Base-by-base conservation (phyloP, 495 filamentous ascomycete genomes). In the Opeltia flavorubescens region DNA sequence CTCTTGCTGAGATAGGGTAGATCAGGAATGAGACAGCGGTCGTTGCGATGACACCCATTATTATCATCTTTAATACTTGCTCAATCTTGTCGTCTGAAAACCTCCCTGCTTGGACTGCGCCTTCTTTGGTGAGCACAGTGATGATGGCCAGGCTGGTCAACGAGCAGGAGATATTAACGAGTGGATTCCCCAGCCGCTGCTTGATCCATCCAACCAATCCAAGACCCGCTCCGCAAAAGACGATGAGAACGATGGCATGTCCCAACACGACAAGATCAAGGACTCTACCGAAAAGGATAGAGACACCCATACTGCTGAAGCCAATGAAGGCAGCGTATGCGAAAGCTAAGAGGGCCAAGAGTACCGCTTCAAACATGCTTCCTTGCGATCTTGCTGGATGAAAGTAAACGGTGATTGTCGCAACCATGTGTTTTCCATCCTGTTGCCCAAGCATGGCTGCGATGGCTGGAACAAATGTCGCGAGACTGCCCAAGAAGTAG, bases 351-450 rank as follows among this genome's bases (percentile, higher is more conserved):
- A 84, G 60, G 3, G 89, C 87, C 50, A 89, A 83, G n/a, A 94
- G 59, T 23, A 83, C 78, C 5, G 89, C 89, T 59, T 94, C 83
- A 47, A 80, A 77, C 88, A 94, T 95, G 61, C 85, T 88, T 4
- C 91, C 91, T 36, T 81, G 77, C 17, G 86, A 81, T 49, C 91
- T 71, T 11, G 89, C 86, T n/a, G 91, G 89, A 62, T 98, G 89
- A 63, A 96, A 98, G 55, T 95, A 98, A 8, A 95, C 89, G 17
- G 84, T 86, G 41, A 94, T 76, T 2, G 88, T 93, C 40, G 87
- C 85, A 31, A 94, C 89, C 67, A 96, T 80, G 63, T 96, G 91
- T 61, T 98, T 98, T 20, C 89, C 87, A 69, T 96, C 89, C 57
- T 89, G 83, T 50, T 79, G 73, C 4, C 91, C 91, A 29, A 98